Percentiles rank a stretch among this genome's conserved stretches.
phyloP scores from a whole-genome alignment of 345 rosid genomes.

The Rubroshorea leprosula region DNA sequence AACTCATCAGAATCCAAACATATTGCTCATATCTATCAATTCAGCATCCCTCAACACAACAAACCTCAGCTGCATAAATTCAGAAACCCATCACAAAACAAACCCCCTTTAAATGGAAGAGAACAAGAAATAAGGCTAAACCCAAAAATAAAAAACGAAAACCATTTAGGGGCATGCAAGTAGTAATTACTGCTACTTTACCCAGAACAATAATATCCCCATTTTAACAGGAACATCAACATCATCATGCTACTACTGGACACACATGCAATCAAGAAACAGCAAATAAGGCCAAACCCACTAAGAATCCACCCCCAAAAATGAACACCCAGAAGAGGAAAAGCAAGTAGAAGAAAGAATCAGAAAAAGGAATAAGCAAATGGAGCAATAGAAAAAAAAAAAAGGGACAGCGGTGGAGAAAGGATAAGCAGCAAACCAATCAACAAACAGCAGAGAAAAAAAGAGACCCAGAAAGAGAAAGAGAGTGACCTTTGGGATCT shows the following conservation, averaged over 20 bases:
- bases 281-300: background rate
- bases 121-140: no score
- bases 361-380: conserved; percentile 7
- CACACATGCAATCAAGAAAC: background rate
- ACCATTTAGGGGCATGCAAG: background rate
- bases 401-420: background rate
- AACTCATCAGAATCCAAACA: no score
- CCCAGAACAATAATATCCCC: background rate
- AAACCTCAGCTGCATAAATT: no score
- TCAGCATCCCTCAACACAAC: no score
- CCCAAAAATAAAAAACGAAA: background rate
- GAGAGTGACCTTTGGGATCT: conserved; percentile 30
- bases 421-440: background rate
- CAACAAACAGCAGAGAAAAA: background rate
- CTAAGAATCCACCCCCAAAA: background rate
- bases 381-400: conserved; percentile 5
- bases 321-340: background rate
- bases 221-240: background rate
- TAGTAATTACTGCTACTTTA: background rate
- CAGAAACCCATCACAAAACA: no score
- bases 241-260: background rate
- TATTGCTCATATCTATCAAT: no score
- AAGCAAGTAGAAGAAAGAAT: conserved; percentile 4
- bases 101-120: background rate
- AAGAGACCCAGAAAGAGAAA: no score